Evolutionary conservation across 257 asterid species (phyloP).

Genomic region (Solanum boliviense): DNA sequence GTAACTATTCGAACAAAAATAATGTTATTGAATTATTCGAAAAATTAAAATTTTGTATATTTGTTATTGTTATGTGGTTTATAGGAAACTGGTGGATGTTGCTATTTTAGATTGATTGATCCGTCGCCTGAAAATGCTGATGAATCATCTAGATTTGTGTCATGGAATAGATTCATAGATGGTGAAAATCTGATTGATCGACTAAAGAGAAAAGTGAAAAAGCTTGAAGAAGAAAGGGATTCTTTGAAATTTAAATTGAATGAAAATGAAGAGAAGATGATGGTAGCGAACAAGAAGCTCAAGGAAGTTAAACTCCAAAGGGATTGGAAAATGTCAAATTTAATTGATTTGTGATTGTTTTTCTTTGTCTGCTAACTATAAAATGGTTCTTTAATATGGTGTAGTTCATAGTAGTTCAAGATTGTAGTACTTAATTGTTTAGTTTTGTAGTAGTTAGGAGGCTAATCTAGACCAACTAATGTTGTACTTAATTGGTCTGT

Average conservation of each 20-base stretch:
- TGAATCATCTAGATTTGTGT: background rate
- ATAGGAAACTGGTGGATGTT: background rate
- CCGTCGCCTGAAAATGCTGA: background rate
- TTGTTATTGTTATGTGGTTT: background rate
- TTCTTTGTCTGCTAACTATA: background rate
- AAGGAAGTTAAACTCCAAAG: background rate
- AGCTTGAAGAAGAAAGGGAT: too few species aligned
- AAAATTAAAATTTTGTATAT: too few species aligned
- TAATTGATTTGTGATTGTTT: background rate
- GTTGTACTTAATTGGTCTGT: too few species aligned
- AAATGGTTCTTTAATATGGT: background rate
- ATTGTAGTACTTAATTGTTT: too few species aligned
- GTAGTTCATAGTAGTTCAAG: too few species aligned
- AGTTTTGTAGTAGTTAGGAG: too few species aligned
- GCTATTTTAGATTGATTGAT: background rate
- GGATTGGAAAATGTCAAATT: background rate
- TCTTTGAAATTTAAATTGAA: too few species aligned
- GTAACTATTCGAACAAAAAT: background rate
- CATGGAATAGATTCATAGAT: background rate
- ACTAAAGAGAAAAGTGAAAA: background rate
- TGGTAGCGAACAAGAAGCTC: too few species aligned
- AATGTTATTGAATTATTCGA: background rate
- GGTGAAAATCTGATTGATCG: background rate
- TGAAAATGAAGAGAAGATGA: too few species aligned
- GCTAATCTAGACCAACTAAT: too few species aligned